phyloP scores from a whole-genome alignment of 169 alveolate genomes.

The Plasmodium reichenowi region DNA sequence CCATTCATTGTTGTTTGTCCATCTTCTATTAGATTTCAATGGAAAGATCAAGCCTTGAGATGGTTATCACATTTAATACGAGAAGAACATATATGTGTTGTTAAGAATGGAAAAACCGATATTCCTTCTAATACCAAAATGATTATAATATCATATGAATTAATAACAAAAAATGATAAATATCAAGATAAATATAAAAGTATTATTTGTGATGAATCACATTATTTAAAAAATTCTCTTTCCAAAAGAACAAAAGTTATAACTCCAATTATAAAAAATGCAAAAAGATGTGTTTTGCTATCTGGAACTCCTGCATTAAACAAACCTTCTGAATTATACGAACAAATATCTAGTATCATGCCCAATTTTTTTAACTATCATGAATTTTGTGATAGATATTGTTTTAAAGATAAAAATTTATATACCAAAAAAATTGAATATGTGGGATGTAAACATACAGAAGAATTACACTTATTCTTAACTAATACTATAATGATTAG shows the following conservation, averaged over 20 bases:
- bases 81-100: constrained; percentile 80
- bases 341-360: constrained; percentile 88
- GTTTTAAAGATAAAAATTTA: constrained; percentile 83
- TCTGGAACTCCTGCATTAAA: constrained; percentile 97
- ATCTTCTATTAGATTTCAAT: constrained; percentile 93
- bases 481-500: constrained; percentile 93
- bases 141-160: constrained; percentile 88
- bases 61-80: constrained; percentile 92
- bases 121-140: constrained; percentile 38
- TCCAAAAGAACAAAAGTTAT: constrained; percentile 93
- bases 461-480: constrained; percentile 88
- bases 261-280: constrained; percentile 92
- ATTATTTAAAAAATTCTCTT: constrained; percentile 93
- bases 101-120: constrained; percentile 80
- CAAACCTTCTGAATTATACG: constrained; percentile 94
- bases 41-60: constrained; percentile 94
- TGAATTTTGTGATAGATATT: constrained; percentile 86
- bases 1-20: constrained; percentile 97
- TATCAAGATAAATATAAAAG: constrained; percentile 75
- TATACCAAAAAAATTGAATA: constrained; percentile 85
- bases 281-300: constrained; percentile 91
- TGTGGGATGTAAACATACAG: constrained; percentile 88
- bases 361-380: constrained; percentile 83
- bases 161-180: constrained; percentile 81
- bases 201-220: constrained; percentile 97